phyloP scores from a whole-genome alignment of 495 filamentous ascomycete genomes.

The Rostrohypoxylon terebratum region DNA sequence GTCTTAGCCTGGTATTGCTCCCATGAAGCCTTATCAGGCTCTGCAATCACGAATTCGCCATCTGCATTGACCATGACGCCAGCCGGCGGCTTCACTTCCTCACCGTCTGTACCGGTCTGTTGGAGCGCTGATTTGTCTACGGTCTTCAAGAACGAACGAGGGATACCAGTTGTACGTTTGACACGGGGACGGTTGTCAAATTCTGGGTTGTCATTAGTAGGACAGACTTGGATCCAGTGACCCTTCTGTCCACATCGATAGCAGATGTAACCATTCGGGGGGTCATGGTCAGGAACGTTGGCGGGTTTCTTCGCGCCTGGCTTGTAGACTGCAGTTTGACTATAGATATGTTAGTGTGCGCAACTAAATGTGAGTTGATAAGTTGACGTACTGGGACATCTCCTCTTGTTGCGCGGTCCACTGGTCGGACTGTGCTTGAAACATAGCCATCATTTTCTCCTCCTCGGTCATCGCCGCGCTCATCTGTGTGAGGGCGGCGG shows the following conservation, averaged over 20 bases:
- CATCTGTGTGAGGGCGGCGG: conserved; percentile 69
- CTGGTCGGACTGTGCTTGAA: conserved; percentile 83
- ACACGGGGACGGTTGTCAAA: conserved; percentile 91
- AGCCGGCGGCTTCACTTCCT: conserved; percentile 79
- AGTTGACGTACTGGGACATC: conserved; percentile 84
- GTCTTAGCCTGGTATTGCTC: conserved; percentile 94
- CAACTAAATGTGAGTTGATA: not conserved
- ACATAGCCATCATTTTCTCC: conserved; percentile 89
- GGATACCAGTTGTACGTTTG: conserved; percentile 96
- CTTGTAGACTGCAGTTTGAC: conserved; percentile 65
- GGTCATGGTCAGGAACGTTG: conserved; percentile 88
- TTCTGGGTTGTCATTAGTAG: conserved; percentile 96
- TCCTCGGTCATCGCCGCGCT: conserved; percentile 85
- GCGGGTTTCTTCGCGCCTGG: conserved; percentile 69
- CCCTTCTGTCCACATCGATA: conserved; percentile 99
- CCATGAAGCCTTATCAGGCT: conserved; percentile 95
- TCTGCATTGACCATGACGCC: conserved; percentile 97
- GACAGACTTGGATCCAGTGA: conserved; percentile 97
- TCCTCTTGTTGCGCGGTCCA: conserved; percentile 91
- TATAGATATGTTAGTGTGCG: conserved; percentile 57
- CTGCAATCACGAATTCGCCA: conserved; percentile 94
- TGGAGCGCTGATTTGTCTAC: conserved; percentile 86
- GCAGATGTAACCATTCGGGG: conserved; percentile 93
- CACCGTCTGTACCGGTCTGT: conserved; percentile 77
- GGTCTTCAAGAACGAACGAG: conserved; percentile 89